Percentiles rank a stretch among this genome's conserved stretches.
Conservation (phyloP, 495 filamentous ascomycete species). For the Schizothecium vesticola region DNA sequence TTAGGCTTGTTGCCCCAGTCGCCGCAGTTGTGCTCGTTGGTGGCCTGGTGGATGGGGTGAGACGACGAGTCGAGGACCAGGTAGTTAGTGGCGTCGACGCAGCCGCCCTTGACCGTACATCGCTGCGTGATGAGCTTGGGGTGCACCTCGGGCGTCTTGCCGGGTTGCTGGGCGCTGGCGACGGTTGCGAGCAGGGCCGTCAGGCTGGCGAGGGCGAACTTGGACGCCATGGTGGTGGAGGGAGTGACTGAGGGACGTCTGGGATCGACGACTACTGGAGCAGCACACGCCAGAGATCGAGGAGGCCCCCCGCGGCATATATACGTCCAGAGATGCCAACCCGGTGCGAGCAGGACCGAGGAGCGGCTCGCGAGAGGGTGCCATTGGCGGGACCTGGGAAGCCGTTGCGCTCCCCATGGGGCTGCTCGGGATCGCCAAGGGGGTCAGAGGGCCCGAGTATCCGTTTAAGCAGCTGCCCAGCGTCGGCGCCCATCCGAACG, state of each 20-base stretch:
- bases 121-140: conserved; percentile 53
- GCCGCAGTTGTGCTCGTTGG: conserved; percentile 25
- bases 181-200: conserved; percentile 15
- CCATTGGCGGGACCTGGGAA: conserved; percentile 5
- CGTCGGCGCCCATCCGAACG: not conserved
- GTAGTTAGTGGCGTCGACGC: conserved; percentile 46
- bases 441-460: conserved; percentile 5
- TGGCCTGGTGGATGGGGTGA: conserved; percentile 22
- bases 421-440: not conserved
- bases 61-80: conserved; percentile 54
- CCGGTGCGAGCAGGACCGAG: not conserved
- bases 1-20: conserved; percentile 40
- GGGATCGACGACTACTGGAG: not conserved
- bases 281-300: not conserved
- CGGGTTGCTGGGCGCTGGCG: conserved; percentile 21
- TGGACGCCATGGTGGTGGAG: conserved; percentile 13
- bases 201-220: conserved; percentile 12
- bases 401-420: not conserved
- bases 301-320: not conserved
- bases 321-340: not conserved
- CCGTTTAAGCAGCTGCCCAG: not conserved
- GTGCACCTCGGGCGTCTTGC: conserved; percentile 35
- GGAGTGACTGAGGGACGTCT: not conserved
- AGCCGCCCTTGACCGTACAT: conserved; percentile 49
- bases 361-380: not conserved